phyloP scores from a whole-genome alignment of 2,329 filamentous ascomycete genomes.

The Phialocephala subalpina region DNA sequence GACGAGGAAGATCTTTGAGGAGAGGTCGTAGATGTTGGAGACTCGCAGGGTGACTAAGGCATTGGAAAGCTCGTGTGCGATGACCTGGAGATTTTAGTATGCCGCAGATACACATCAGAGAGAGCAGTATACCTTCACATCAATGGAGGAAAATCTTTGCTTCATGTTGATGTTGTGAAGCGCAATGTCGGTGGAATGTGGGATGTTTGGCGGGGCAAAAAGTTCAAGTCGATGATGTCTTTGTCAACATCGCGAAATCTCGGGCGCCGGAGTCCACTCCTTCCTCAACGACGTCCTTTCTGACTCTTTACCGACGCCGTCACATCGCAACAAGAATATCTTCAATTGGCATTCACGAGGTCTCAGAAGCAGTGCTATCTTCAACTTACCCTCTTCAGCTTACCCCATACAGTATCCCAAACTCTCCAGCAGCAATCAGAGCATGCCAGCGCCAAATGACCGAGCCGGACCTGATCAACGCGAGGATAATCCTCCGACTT shows the following conservation, averaged over 20 bases:
- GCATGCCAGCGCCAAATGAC: too few relatives aligned
- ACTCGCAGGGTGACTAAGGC: constrained; percentile 81
- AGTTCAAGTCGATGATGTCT: constrained; percentile 23
- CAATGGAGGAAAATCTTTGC: constrained; percentile 81
- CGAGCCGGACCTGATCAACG: too few relatives aligned
- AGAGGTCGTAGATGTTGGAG: constrained; percentile 95
- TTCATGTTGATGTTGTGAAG: constrained; percentile 62
- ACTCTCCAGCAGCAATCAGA: too few relatives aligned
- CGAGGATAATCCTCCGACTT: too few relatives aligned
- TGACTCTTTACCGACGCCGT: background rate
- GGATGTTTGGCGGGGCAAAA: constrained; percentile 28
- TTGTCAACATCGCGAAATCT: constrained; percentile 8
- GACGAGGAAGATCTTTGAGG: constrained; percentile 92
- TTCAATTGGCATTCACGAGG: background rate
- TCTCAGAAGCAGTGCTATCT: too few relatives aligned
- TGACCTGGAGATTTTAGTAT: constrained; percentile 66
- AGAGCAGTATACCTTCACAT: constrained; percentile 67
- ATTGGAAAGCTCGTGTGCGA: constrained; percentile 88
- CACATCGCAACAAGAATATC: background rate
- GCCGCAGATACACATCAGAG: background rate
- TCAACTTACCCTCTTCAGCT: too few relatives aligned
- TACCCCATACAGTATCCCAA: too few relatives aligned
- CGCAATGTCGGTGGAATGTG: constrained; percentile 13
- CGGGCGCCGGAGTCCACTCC: background rate
- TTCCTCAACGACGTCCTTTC: background rate